A percentile compares a stretch with the other conserved stretches of the same genome.
Conservation (phyloP, 331 rosid species). For the Prunus yedoensis region DNA sequence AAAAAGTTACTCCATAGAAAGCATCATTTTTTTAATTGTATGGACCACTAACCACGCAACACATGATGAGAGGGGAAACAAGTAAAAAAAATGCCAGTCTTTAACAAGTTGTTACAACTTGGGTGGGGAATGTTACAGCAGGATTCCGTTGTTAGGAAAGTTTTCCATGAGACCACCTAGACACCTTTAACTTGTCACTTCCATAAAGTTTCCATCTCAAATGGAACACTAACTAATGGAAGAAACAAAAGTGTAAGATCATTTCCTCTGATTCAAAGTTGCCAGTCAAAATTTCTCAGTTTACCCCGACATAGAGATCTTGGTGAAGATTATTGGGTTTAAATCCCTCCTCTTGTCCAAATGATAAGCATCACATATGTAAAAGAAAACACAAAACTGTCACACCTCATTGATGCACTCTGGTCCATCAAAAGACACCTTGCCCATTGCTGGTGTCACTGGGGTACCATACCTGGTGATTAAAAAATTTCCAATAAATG, state of each 20-base stretch:
- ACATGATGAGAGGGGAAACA: not conserved
- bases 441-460: conserved; percentile 82
- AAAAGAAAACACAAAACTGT: conserved; percentile 8
- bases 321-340: not conserved
- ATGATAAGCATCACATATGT: conserved; percentile 1
- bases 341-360: not conserved
- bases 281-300: not conserved
- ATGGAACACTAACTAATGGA: not conserved
- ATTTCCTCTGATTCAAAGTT: conserved; percentile 1
- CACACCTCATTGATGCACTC: conserved; percentile 84
- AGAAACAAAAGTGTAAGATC: not conserved
- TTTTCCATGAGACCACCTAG: not conserved
- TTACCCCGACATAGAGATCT: not conserved
- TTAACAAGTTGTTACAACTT: not conserved
- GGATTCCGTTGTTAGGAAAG: not conserved
- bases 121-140: conserved; percentile 1
- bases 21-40: not conserved
- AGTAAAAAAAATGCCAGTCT: not conserved
- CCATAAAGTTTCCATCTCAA: not conserved
- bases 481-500: conserved; percentile 1
- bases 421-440: conserved; percentile 77
- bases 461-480: conserved; percentile 82
- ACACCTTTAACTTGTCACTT: not conserved
- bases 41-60: not conserved
- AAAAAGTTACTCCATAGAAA: not conserved